Conservation (phyloP, 75 land plant genomes). For the Adiantum capillusveneris region DNA sequence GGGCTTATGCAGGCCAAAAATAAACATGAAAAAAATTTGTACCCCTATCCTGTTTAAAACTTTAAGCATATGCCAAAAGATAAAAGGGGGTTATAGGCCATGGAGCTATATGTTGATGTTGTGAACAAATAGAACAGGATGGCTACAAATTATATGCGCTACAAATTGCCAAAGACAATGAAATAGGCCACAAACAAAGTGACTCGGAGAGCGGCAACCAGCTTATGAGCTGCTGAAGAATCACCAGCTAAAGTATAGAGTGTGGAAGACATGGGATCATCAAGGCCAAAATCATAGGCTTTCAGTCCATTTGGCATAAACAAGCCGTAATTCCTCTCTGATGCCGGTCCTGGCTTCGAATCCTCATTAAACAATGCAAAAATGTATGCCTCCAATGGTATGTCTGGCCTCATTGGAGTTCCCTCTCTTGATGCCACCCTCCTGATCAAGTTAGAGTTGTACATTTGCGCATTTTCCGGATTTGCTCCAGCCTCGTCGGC, state of each 20-base stretch:
- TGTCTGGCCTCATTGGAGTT: slow-evolving; percentile 55
- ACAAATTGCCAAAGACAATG: too few species aligned
- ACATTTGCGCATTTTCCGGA: slow-evolving; percentile 46
- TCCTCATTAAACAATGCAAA: slow-evolving; percentile 86
- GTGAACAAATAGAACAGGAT: too few species aligned
- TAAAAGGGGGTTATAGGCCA: too few species aligned
- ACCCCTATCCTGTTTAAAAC: too few species aligned
- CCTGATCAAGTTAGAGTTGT: slow-evolving; percentile 60
- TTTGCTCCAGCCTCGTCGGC: slow-evolving; percentile 59
- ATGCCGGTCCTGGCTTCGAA: slow-evolving; percentile 64
- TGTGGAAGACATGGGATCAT: not conserved
- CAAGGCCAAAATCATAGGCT: slow-evolving; percentile 38
- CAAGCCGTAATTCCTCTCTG: slow-evolving; percentile 84
- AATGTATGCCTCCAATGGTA: slow-evolving; percentile 44
- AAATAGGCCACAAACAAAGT: too few species aligned
- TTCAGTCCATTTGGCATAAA: slow-evolving; percentile 54
- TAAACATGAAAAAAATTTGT: too few species aligned
- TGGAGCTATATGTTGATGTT: too few species aligned
- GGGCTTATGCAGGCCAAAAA: too few species aligned
- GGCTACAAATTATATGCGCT: too few species aligned
- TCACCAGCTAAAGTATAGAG: not conserved
- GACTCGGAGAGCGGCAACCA: too few species aligned
- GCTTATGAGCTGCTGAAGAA: too few species aligned
- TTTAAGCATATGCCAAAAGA: too few species aligned
- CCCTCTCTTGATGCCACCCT: slow-evolving; percentile 40